A percentile compares a stretch with the other conserved stretches of the same genome.
Conservation (phyloP, 306 rosid species). For the Leucaena leucocephala region DNA sequence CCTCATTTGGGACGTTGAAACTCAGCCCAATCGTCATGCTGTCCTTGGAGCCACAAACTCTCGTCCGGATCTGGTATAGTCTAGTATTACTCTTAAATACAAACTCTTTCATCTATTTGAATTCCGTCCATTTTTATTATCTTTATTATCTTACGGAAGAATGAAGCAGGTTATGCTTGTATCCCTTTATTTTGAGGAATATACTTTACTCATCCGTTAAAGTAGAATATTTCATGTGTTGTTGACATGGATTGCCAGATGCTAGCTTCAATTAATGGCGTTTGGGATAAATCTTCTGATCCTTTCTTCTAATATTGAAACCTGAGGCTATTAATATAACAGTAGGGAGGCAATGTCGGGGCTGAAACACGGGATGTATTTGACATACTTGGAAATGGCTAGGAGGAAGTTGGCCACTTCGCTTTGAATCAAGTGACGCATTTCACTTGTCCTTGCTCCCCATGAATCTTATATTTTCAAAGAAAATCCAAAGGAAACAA, state of each 20-base stretch:
- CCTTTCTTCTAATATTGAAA: not conserved
- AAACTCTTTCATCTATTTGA: conserved; percentile 3
- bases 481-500: not conserved
- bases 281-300: not conserved
- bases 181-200: not conserved
- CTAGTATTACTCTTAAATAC: not conserved
- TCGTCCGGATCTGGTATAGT: conserved; percentile 92
- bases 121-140: conserved; percentile 15
- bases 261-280: conserved; percentile 2
- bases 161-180: conserved; percentile 14
- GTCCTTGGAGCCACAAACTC: conserved; percentile 94
- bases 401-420: conserved; percentile 6
- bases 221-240: conserved; percentile 11
- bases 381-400: conserved; percentile 6
- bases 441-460: not conserved
- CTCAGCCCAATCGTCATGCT: conserved; percentile 97
- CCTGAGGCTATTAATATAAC: not conserved
- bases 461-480: conserved; percentile 5
- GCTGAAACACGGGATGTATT: not conserved
- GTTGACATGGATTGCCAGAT: conserved; percentile 5
- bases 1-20: conserved; percentile 96
- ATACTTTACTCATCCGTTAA: not conserved
- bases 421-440: conserved; percentile 11
- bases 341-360: conserved; percentile 8
- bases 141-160: not conserved